Percentiles rank a stretch among this genome's conserved stretches.
phyloP scores from a whole-genome alignment of 805 yeast species.

The Yarrowia osloensis region DNA sequence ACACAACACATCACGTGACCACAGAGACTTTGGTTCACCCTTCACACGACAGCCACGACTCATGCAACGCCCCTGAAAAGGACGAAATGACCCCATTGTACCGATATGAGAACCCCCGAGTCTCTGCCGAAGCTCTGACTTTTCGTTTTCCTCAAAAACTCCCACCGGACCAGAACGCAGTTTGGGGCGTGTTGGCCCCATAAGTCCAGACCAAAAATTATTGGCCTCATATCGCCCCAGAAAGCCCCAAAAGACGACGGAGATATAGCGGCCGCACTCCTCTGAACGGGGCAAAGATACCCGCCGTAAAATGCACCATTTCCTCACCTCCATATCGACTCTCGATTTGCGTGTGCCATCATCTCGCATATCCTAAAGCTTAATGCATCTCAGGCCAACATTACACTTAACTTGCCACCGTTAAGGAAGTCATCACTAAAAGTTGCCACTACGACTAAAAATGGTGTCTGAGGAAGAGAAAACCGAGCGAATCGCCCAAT shows the following conservation, averaged over 20 bases:
- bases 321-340: neutral
- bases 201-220: neutral
- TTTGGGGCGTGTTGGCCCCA: neutral
- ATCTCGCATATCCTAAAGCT: neutral
- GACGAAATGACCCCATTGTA: no score
- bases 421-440: neutral
- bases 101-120: no score
- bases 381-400: constrained; percentile 1
- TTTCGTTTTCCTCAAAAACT: neutral
- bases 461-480: constrained; percentile 33
- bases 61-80: no score
- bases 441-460: neutral
- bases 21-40: no score
- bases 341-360: neutral
- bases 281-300: neutral
- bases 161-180: no score
- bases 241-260: no score
- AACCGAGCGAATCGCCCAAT: constrained; percentile 38
- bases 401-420: constrained; percentile 29
- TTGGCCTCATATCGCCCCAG: neutral
- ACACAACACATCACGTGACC: neutral
- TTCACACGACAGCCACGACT: no score
- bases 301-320: neutral
- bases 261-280: no score
- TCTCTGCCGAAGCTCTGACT: no score